Evolutionary conservation across 257 asterid species (phyloP), one percentile per base, ranked within the genome.

Genomic region (Henckelia pumila): DNA sequence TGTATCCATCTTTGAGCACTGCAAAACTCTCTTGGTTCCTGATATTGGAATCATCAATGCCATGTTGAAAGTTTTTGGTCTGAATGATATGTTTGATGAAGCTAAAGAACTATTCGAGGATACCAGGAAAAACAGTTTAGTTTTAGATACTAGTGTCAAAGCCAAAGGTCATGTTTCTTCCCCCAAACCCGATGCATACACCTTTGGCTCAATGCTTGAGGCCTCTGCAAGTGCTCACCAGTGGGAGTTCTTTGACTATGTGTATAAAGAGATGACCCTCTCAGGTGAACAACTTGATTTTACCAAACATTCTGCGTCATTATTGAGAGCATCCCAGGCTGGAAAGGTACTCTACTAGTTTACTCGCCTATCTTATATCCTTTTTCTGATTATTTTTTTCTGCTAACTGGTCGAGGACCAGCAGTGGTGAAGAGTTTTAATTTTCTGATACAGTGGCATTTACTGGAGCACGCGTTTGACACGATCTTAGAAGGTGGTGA

Each of bases 201-300:
- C 95, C 59, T 93, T 80, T 77, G 60, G 82, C 71, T 79, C 89
- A 69, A 88, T 93, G 96, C 96, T 93, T 3, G 90, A 85, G 85
- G 86, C 85, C 33, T 90, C 99, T 75, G 91, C 96, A 67, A 76
- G 76, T 66, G 88, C 96, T 61, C 87, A 75, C 33, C 97, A 90
- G 66, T 90, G 97, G 97, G 97, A 93, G 73, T 90, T 88, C 75
- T 93, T 93, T 64, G 99, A 88, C 64, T 73, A 80, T 32, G 89
- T 90, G 26, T 93, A 90, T 70, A 87, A 82, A 74, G 95, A 88
- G 74, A 93, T 90, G 97, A 59, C 77, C 58, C 85, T 93, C 23
- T 71, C 79, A 0, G 94, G 92, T 64, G 63, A 83, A 82, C 84
- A 59, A 65, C 69, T 85, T 29, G 84, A 86, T 80, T 85, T 74